Percentiles rank a stretch among this genome's conserved stretches.
These are phyloP conservation scores for Penstemon davidsonii DNA, from an alignment of 257 asterid species.

Conservation along the genomic window DNA sequence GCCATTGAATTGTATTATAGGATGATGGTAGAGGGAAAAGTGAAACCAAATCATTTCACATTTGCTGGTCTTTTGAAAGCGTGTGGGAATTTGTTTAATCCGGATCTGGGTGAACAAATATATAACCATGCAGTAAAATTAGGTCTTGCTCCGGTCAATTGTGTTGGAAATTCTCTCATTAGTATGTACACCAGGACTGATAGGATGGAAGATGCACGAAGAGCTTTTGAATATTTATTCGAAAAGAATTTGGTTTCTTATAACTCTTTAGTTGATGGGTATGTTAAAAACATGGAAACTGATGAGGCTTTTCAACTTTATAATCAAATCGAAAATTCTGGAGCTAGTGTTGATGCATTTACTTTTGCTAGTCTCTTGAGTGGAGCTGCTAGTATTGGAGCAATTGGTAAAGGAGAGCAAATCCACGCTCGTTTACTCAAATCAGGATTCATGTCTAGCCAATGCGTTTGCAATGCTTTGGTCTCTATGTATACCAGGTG, in stretches of 20 bases:
- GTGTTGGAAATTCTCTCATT: slow-evolving; percentile 85
- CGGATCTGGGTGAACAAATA: slow-evolving; percentile 59
- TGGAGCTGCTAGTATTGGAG: slow-evolving; percentile 95
- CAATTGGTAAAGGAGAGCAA: slow-evolving; percentile 86
- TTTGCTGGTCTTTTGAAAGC: slow-evolving; percentile 79
- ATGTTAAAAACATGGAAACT: slow-evolving; percentile 46
- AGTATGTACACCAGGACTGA: slow-evolving; percentile 75
- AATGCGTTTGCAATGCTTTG: slow-evolving; percentile 66
- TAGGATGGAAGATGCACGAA: slow-evolving; percentile 72
- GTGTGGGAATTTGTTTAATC: slow-evolving; percentile 58
- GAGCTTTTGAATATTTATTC: slow-evolving; percentile 74
- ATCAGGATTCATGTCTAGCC: slow-evolving; percentile 56
- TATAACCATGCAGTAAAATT: slow-evolving; percentile 67
- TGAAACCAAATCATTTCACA: slow-evolving; percentile 82
- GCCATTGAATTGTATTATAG: slow-evolving; percentile 62
- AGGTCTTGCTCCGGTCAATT: slow-evolving; percentile 62
- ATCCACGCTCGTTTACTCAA: slow-evolving; percentile 77
- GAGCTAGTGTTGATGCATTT: slow-evolving; percentile 62
- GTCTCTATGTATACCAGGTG: slow-evolving; percentile 92
- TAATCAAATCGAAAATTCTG: slow-evolving; percentile 46
- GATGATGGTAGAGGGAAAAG: slow-evolving; percentile 66
- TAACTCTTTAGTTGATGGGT: slow-evolving; percentile 64
- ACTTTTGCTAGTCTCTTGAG: slow-evolving; percentile 89
- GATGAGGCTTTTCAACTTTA: slow-evolving; percentile 58
- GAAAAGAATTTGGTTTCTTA: slow-evolving; percentile 80